phyloP scores from a whole-genome alignment of 257 asterid genomes.

The Marsdenia floribunda region DNA sequence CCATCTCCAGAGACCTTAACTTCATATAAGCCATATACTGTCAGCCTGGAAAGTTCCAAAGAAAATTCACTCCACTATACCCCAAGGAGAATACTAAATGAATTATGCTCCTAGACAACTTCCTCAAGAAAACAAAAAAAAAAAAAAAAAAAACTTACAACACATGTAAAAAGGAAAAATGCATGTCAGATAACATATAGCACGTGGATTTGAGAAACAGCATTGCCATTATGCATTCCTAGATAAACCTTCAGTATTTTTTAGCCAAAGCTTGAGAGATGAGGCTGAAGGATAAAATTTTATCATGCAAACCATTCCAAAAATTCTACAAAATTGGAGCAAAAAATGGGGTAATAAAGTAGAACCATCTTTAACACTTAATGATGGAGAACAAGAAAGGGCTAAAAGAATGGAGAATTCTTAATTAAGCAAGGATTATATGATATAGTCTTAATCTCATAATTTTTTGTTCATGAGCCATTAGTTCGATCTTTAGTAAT shows the following conservation, averaged over 20 bases:
- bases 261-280: background rate
- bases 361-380: too few relatives aligned
- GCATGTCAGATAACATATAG: background rate
- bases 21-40: constrained; percentile 50
- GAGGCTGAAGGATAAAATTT: too few relatives aligned
- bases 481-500: too few relatives aligned
- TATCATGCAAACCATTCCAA: too few relatives aligned
- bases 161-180: background rate
- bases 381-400: too few relatives aligned
- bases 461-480: too few relatives aligned
- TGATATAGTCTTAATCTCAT: too few relatives aligned
- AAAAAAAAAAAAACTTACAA: background rate
- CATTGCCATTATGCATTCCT: background rate
- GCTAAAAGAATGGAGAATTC: too few relatives aligned
- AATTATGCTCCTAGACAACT: background rate
- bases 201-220: background rate
- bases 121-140: too few relatives aligned
- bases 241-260: background rate
- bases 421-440: too few relatives aligned
- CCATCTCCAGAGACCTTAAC: constrained; percentile 69
- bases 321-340: too few relatives aligned
- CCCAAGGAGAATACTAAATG: background rate
- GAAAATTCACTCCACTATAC: background rate
- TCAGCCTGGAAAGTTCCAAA: constrained; percentile 38
- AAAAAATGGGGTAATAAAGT: too few relatives aligned